Conservation (phyloP, 495 filamentous ascomycete genomes). For the Chaetomium cochliodes region DNA sequence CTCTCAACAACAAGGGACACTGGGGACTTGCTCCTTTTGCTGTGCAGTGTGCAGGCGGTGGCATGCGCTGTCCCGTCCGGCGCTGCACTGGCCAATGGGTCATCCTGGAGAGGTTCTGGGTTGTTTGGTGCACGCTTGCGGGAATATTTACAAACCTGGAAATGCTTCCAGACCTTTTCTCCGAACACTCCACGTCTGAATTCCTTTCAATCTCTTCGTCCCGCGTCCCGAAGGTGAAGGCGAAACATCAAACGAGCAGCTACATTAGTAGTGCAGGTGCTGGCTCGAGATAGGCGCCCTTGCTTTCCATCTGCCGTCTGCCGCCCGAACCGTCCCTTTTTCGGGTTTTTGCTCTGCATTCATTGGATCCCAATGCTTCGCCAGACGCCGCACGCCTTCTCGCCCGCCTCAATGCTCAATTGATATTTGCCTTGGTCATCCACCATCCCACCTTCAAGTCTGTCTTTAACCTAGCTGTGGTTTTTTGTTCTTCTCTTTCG, state of each 20-base stretch:
- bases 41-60: slow-evolving; percentile 24
- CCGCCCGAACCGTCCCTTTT: slow-evolving; percentile 16
- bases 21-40: neutral
- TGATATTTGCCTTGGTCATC: slow-evolving; percentile 20
- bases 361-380: slow-evolving; percentile 18
- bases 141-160: slow-evolving; percentile 20
- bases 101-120: too few species aligned
- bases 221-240: slow-evolving; percentile 10
- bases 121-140: slow-evolving; percentile 4
- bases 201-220: slow-evolving; percentile 8
- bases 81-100: slow-evolving; percentile 28
- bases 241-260: slow-evolving; percentile 18
- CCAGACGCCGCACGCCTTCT: slow-evolving; percentile 19
- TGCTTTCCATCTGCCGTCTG: neutral
- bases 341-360: slow-evolving; percentile 14
- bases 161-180: slow-evolving; percentile 12
- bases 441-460: slow-evolving; percentile 18
- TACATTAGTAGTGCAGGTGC: slow-evolving; percentile 5
- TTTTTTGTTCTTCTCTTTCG: slow-evolving; percentile 1
- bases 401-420: slow-evolving; percentile 20
- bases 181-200: slow-evolving; percentile 10
- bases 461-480: slow-evolving; percentile 7
- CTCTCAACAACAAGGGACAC: slow-evolving; percentile 28
- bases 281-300: slow-evolving; percentile 22
- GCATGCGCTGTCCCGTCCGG: slow-evolving; percentile 5